Percentiles rank a stretch among this genome's conserved stretches.
phyloP scores from a whole-genome alignment of 164 flowering plant species.

The Amborella trichopoda region DNA sequence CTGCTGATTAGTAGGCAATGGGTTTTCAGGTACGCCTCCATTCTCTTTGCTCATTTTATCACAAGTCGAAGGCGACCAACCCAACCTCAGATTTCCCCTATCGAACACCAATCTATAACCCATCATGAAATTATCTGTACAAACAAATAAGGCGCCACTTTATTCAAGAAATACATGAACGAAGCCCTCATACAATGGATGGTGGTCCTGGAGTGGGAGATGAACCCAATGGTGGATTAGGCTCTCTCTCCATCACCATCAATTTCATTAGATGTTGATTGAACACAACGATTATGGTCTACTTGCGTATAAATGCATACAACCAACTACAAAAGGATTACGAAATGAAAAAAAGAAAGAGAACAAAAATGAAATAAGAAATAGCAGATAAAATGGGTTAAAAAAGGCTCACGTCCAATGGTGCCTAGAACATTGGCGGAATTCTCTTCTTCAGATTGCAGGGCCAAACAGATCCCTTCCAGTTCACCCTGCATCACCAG shows the following conservation, averaged over 20 bases:
- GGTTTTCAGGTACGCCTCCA: slow-evolving; percentile 32
- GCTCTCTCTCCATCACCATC: too few relatives aligned
- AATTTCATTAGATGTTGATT: too few relatives aligned
- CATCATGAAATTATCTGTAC: slow-evolving; percentile 86
- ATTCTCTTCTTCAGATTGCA: too few relatives aligned
- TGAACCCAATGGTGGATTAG: neutral
- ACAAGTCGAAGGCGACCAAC: slow-evolving; percentile 87
- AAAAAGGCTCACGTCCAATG: slow-evolving; percentile 61
- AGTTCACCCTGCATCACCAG: slow-evolving; percentile 38
- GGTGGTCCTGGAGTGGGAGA: too few relatives aligned
- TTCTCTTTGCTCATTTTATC: slow-evolving; percentile 14
- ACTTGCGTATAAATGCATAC: neutral
- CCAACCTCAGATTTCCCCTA: slow-evolving; percentile 62
- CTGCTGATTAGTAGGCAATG: slow-evolving; percentile 75
- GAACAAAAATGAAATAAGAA: neutral
- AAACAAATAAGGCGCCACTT: too few relatives aligned
- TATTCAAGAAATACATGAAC: too few relatives aligned
- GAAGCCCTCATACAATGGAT: too few relatives aligned
- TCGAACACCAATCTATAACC: slow-evolving; percentile 85
- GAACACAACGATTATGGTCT: too few relatives aligned
- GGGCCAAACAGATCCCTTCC: slow-evolving; percentile 69
- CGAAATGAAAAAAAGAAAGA: neutral
- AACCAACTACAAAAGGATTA: neutral
- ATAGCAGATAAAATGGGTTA: neutral
- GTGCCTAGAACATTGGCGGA: slow-evolving; percentile 39